Evolutionary conservation across 306 rosid species (phyloP), one percentile per base, ranked within the genome.

Genomic region (Geum urbanum): DNA sequence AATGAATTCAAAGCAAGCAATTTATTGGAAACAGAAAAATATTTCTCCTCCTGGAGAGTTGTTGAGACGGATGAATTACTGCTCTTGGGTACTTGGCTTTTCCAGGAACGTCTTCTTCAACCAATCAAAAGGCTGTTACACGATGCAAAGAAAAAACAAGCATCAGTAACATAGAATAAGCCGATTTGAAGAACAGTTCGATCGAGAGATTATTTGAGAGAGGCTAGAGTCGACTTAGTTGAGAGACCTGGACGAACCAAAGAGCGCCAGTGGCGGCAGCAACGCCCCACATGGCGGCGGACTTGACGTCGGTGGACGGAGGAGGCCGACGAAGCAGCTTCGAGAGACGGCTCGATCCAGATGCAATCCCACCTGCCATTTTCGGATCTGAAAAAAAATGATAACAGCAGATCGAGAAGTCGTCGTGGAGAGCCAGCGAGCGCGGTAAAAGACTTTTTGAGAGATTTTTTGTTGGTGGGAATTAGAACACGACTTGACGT

Each of bases 221-320:
- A 15, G 68, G 27, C 27, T 24, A 24, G 27, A n/a, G 22, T 32
- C 37, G 37, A 32, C 1, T 32, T 18, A 11, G 37, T 27, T 27
- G 63, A 10, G 63, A 10, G 60, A 86, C 95, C 91, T 90, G 88
- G 47, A 87, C 27, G 68, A 90, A 63, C 81, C 86, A 90, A 45
- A 90, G 85, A 66, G 85, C 95, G 11, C 81, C 82, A 39, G 87
- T 46, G 14, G 55, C 47, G 81, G 97, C 89, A 4, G 96, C 86
- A 35, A 90, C 81, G 18, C 94, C 96, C 98, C 97, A 90, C 72
- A 69, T 49, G 70, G 86, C 92, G 24, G 94, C 89, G 78, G 97
- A 80, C 77, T 90, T 78, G 84, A 92, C 66, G 55, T 83, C 89
- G 8, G 83, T 64, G 63, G 41, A 57, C 32, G 41, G 18, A 13